phyloP scores from a whole-genome alignment of 176 grass and related monocot species.

The Carex parvula region DNA sequence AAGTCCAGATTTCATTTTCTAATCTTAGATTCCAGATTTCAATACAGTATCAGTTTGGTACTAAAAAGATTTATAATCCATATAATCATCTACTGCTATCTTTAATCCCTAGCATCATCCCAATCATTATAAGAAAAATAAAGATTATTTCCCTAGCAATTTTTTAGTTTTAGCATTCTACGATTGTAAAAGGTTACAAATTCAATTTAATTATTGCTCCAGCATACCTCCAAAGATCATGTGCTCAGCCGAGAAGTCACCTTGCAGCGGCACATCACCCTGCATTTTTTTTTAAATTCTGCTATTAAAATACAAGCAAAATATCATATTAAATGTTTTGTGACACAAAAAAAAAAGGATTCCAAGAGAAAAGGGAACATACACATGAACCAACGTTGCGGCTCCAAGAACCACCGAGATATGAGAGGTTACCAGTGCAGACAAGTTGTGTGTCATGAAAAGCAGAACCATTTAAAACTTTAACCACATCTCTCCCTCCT shows the following conservation, averaged over 20 bases:
- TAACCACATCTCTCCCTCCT: slow-evolving; percentile 86
- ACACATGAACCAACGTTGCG: slow-evolving; percentile 82
- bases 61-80: background rate
- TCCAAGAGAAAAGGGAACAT: slow-evolving; percentile 27
- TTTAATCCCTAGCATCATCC: background rate
- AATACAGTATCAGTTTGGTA: background rate
- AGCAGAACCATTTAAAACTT: slow-evolving; percentile 82
- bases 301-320: slow-evolving; percentile 20
- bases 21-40: background rate
- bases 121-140: background rate
- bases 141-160: background rate
- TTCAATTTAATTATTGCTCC: background rate
- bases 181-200: background rate
- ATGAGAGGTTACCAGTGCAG: slow-evolving; percentile 74
- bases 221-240: slow-evolving; percentile 99
- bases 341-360: background rate
- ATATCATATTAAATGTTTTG: slow-evolving; percentile 18
- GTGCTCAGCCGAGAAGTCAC: slow-evolving; percentile 90
- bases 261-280: slow-evolving; percentile 99
- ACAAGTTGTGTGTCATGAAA: slow-evolving; percentile 96
- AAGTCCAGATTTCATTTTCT: background rate
- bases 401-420: slow-evolving; percentile 91
- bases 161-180: background rate
- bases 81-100: background rate
- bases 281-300: slow-evolving; percentile 24